A percentile compares a stretch with the other conserved stretches of the same genome.
Evolutionary conservation across 495 filamentous ascomycete genomes (phyloP).

Genomic region (Jackrogersella multiformis): DNA sequence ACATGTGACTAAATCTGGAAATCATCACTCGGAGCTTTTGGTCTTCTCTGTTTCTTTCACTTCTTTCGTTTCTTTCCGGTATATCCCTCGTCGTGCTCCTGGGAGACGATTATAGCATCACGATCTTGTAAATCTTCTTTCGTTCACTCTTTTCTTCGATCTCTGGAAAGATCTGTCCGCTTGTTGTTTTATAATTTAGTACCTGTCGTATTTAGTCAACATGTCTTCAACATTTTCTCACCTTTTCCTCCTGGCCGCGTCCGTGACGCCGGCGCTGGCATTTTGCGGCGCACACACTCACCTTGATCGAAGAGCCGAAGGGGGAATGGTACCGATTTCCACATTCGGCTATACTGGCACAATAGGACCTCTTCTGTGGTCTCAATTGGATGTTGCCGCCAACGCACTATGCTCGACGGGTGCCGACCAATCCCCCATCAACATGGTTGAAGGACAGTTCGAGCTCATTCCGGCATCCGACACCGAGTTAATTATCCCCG

Average conservation of each 20-base stretch:
- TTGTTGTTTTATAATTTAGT: slow-evolving; percentile 1
- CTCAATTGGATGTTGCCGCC: slow-evolving; percentile 53
- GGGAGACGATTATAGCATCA: slow-evolving; percentile 10
- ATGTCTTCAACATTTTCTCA: slow-evolving; percentile 31
- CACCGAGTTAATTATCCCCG: slow-evolving; percentile 44
- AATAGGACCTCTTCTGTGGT: slow-evolving; percentile 68
- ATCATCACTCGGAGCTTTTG: slow-evolving; percentile 29
- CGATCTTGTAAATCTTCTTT: background rate
- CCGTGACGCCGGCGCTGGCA: slow-evolving; percentile 39
- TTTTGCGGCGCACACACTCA: slow-evolving; percentile 45
- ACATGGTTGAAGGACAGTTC: slow-evolving; percentile 55
- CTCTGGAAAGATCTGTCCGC: background rate
- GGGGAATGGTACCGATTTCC: slow-evolving; percentile 42
- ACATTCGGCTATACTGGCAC: slow-evolving; percentile 62
- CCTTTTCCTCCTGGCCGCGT: slow-evolving; percentile 38
- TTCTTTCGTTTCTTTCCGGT: slow-evolving; percentile 14
- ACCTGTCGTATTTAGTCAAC: slow-evolving; percentile 12
- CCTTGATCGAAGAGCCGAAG: slow-evolving; percentile 50
- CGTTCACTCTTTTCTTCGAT: slow-evolving; percentile 2
- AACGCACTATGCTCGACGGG: slow-evolving; percentile 64
- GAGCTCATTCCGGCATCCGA: slow-evolving; percentile 53
- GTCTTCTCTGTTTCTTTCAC: slow-evolving; percentile 7
- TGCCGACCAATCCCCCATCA: slow-evolving; percentile 70
- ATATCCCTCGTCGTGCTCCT: slow-evolving; percentile 27
- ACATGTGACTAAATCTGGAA: slow-evolving; percentile 6